Conservation (phyloP, 2,329 filamentous ascomycete genomes). For the Chaetothyriales sp. region DNA sequence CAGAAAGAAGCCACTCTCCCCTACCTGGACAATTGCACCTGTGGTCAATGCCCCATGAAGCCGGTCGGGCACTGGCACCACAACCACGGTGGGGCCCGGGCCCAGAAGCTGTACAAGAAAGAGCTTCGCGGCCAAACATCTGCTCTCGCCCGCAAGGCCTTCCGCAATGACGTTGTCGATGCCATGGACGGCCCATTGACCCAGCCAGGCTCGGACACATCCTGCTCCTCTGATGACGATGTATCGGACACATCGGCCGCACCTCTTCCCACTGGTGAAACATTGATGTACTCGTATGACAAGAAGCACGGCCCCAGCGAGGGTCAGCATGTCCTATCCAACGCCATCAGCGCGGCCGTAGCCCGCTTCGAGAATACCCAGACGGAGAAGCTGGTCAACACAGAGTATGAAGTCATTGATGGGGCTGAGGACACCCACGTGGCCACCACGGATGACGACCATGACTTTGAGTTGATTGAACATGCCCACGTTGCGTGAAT, state of each 20-base stretch:
- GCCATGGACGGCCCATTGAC: constrained; percentile 18
- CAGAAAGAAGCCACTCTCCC: background rate
- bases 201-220: constrained; percentile 9
- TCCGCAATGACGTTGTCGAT: constrained; percentile 23
- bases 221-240: constrained; percentile 22
- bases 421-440: constrained; percentile 25
- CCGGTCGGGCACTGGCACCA: background rate
- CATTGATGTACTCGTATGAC: constrained; percentile 41
- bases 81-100: background rate
- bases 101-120: constrained; percentile 3
- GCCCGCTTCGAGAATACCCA: constrained; percentile 45
- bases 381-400: constrained; percentile 45
- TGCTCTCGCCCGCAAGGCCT: constrained; percentile 15
- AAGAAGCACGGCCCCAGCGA: constrained; percentile 33
- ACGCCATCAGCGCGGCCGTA: constrained; percentile 42
- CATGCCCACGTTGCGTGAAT: constrained; percentile 19
- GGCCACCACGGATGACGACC: constrained; percentile 21
- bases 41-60: background rate
- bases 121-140: constrained; percentile 9
- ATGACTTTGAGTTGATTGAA: constrained; percentile 30
- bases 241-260: constrained; percentile 28
- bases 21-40: background rate
- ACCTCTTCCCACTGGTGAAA: constrained; percentile 32
- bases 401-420: constrained; percentile 41
- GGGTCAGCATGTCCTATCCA: constrained; percentile 43